A percentile compares a stretch with the other conserved stretches of the same genome.
These are phyloP conservation scores for Pogostemon cablin DNA, from an alignment of 257 asterid species.

Conservation along the genomic window DNA sequence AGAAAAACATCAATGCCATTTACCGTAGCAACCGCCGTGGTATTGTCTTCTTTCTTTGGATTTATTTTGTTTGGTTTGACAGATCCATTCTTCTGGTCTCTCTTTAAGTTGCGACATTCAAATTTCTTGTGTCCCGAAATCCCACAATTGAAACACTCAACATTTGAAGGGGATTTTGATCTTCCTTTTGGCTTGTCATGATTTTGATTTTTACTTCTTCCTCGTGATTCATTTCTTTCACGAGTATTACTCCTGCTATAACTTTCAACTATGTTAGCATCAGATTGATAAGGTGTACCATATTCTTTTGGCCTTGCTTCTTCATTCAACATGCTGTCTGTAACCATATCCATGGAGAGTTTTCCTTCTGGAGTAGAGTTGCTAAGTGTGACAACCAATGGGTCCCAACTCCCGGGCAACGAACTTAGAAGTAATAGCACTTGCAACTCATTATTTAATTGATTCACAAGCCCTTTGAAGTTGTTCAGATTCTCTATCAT, in stretches of 20 bases:
- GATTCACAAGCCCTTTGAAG: too few relatives aligned
- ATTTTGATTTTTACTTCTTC: neutral
- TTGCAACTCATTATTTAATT: neutral
- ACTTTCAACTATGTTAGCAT: constrained; percentile 1
- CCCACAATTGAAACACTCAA: neutral
- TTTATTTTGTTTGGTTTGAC: neutral
- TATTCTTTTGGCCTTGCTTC: neutral
- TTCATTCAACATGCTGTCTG: neutral
- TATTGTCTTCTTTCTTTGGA: neutral
- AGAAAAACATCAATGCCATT: neutral
- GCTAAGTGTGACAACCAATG: neutral
- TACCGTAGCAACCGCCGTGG: neutral
- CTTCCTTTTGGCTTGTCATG: neutral
- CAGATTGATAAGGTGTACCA: neutral
- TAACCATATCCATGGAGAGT: neutral
- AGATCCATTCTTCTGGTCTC: neutral
- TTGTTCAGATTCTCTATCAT: neutral
- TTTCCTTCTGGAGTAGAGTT: neutral
- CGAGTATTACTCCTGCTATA: too few relatives aligned
- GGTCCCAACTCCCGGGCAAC: neutral
- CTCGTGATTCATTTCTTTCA: neutral
- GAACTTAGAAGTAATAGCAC: neutral
- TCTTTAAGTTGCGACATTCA: neutral
- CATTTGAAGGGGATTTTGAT: neutral
- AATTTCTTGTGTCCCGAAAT: neutral